Percentiles rank a stretch among this genome's conserved stretches.
Evolutionary conservation across 2,329 filamentous ascomycete genomes (phyloP).

Genomic region (Keithomyces neogunnii): DNA sequence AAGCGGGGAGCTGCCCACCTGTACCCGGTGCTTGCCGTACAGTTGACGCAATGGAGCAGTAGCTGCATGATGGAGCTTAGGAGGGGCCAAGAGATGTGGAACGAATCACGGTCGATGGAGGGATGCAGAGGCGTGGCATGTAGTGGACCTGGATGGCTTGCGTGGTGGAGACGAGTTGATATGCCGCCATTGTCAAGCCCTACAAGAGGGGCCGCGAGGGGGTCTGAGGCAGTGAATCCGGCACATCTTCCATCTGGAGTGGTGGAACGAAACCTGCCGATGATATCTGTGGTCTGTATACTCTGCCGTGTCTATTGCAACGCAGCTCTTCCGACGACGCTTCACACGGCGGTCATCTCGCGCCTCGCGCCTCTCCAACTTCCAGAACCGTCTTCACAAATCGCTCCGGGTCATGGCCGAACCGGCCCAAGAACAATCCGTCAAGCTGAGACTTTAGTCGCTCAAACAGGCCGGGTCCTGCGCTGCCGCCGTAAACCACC

Average conservation of each 20-base stretch:
- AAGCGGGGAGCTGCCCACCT: background rate
- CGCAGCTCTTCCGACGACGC: no score
- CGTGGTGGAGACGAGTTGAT: background rate
- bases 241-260: no score
- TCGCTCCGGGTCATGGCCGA: slow-evolving; percentile 67
- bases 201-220: no score
- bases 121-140: background rate
- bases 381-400: slow-evolving; percentile 66
- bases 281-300: no score
- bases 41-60: background rate
- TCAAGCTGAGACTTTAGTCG: slow-evolving; percentile 62
- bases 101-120: background rate
- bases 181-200: background rate
- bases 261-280: no score
- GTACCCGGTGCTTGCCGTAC: background rate
- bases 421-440: slow-evolving; percentile 73
- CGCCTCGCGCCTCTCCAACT: slow-evolving; percentile 40
- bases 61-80: background rate
- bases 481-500: slow-evolving; percentile 76
- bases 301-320: no score
- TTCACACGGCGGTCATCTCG: background rate
- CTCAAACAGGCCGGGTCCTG: slow-evolving; percentile 68
- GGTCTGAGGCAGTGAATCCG: no score
- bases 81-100: background rate
- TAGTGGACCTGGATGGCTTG: background rate